Evolutionary conservation across 2,329 filamentous ascomycete species (phyloP), one percentile per base, ranked within the genome.

Genomic region (Botrytis medusae): DNA sequence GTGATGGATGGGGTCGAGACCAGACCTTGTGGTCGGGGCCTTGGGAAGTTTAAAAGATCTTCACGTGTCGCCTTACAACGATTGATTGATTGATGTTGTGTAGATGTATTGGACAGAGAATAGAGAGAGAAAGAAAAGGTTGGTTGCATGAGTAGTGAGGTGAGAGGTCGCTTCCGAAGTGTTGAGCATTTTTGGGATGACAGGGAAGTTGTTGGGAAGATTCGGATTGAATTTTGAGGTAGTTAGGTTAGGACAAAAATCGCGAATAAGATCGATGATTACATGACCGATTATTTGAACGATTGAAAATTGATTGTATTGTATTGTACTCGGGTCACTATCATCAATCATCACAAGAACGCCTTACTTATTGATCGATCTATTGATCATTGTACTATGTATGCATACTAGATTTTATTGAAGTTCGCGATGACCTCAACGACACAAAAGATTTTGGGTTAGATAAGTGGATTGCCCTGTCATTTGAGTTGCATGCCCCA

Each of bases 331-430:
- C 48, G 48, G 65, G 18, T 42, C n/a, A 69, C 25, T 42, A 7
- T 57, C 12, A 5, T 69, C 48, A 59, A 12, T 57, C 12, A 9
- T 69, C 48, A 44, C 65, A 57, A 42, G 65, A 57, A 69, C 65
- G 65, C 65, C 65, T 69, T 59, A 32, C 37, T 57, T 42, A 32
- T 3, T 69, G 34, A 32, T 25, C 1, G 10, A 68, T 57, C 34
- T 54, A 57, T 68, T 68, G 46, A 68, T 42, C n/a, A 68, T 68
- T 57, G 65, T 68, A 22, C 64, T 68, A 54, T 68, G 34, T 57
- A 54, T 68, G 34, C 16, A 22, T 57, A 54, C 48, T 57, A 54
- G 20, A 57, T 54, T 57, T 7, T 22, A 57, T 18, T 32, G 51
- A 57, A 57, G 34, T 57, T 68, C 25, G n/a, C 34, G 18, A 25